Percentiles rank a stretch among this genome's conserved stretches.
phyloP scores from a whole-genome alignment of 1,284 basidiomycete genomes.

The Athelia sp. region DNA sequence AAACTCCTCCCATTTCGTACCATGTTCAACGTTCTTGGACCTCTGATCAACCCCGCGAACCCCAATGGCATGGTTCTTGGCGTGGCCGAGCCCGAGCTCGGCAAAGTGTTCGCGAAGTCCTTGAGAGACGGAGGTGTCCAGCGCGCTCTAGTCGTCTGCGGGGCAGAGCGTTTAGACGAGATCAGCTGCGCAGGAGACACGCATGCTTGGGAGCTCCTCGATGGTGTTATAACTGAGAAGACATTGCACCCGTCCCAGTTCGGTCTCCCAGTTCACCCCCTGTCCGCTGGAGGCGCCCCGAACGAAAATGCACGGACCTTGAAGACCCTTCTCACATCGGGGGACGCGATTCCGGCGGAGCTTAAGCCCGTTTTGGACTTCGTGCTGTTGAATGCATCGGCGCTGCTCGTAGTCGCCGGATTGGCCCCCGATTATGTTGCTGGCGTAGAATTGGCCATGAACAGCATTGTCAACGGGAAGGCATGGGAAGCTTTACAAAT shows the following conservation, averaged over 20 bases:
- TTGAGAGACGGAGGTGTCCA: slow-evolving; percentile 66
- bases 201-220: slow-evolving; percentile 61
- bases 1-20: slow-evolving; percentile 91
- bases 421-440: slow-evolving; percentile 65
- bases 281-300: slow-evolving; percentile 63
- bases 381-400: slow-evolving; percentile 82
- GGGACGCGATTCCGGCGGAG: slow-evolving; percentile 41
- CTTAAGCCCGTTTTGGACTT: slow-evolving; percentile 72
- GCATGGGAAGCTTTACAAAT: slow-evolving; percentile 69
- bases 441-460: slow-evolving; percentile 68
- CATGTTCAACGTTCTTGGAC: slow-evolving; percentile 95
- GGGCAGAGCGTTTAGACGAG: slow-evolving; percentile 90
- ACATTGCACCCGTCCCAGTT: slow-evolving; percentile 61
- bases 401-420: slow-evolving; percentile 78
- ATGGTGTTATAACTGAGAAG: slow-evolving; percentile 48
- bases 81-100: slow-evolving; percentile 84
- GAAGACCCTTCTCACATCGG: slow-evolving; percentile 50
- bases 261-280: slow-evolving; percentile 67
- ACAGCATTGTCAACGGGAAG: slow-evolving; percentile 68
- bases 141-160: slow-evolving; percentile 91
- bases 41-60: slow-evolving; percentile 88
- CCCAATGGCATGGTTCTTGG: slow-evolving; percentile 89
- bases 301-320: slow-evolving; percentile 73
- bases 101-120: slow-evolving; percentile 78
- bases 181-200: slow-evolving; percentile 93